A percentile compares a stretch with the other conserved stretches of the same genome.
Evolutionary conservation across 2,329 filamentous ascomycete genomes (phyloP).

Genomic region (Neofusicoccum umdonicola): DNA sequence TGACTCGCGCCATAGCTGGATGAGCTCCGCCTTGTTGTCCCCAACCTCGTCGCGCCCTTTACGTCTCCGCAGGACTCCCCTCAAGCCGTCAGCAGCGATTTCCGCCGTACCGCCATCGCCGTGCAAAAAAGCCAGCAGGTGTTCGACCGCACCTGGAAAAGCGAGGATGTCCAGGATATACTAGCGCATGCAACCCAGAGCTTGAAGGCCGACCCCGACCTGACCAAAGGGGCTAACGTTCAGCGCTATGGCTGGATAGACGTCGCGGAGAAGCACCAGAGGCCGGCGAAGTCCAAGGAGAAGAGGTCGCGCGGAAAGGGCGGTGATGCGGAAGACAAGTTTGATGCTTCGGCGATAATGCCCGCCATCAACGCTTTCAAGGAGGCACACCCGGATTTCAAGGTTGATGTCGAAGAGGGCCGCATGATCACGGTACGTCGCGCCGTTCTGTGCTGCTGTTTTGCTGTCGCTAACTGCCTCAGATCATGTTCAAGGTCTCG

Average conservation of each 20-base stretch:
- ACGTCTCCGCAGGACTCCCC: slow-evolving; percentile 24
- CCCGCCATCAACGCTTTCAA: slow-evolving; percentile 28
- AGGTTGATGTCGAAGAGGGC: slow-evolving; percentile 31
- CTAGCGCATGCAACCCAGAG: slow-evolving; percentile 38
- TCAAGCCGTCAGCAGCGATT: slow-evolving; percentile 36
- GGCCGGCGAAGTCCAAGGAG: slow-evolving; percentile 14
- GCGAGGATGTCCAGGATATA: slow-evolving; percentile 34
- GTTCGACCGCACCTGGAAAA: slow-evolving; percentile 39
- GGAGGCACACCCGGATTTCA: slow-evolving; percentile 23
- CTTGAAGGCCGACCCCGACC: slow-evolving; percentile 34
- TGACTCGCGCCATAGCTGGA: slow-evolving; percentile 36
- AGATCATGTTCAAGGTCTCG: slow-evolving; percentile 30
- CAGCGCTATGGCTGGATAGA: slow-evolving; percentile 41
- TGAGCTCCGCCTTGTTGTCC: slow-evolving; percentile 42
- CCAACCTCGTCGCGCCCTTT: slow-evolving; percentile 42
- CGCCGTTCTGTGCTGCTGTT: not conserved
- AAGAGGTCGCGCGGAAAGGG: slow-evolving; percentile 14
- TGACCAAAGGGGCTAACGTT: slow-evolving; percentile 34
- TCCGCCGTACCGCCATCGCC: slow-evolving; percentile 37
- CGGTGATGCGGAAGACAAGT: slow-evolving; percentile 18
- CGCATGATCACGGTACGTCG: slow-evolving; percentile 27
- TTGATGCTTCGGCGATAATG: slow-evolving; percentile 22
- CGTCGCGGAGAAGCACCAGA: slow-evolving; percentile 24
- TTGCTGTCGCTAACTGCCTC: slow-evolving; percentile 14
- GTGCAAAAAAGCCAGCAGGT: slow-evolving; percentile 36